Evolutionary conservation across 2,329 filamentous ascomycete species (phyloP).

Genomic region (Apiospora sp.): DNA sequence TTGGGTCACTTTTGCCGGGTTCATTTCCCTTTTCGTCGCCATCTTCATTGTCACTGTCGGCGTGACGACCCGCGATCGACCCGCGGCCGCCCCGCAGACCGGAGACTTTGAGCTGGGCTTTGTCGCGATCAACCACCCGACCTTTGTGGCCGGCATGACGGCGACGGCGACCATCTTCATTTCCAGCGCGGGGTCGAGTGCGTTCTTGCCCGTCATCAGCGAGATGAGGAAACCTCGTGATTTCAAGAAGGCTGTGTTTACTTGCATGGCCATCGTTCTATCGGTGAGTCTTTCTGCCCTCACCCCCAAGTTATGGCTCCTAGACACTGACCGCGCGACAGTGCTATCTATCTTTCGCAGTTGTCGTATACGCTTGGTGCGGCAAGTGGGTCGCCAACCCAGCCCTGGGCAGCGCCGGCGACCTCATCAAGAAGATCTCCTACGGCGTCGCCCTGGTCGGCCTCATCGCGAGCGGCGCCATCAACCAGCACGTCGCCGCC

Average conservation of each 20-base stretch:
- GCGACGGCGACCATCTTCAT: slow-evolving; percentile 66
- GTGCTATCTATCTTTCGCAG: slow-evolving; percentile 62
- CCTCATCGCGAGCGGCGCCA: slow-evolving; percentile 52
- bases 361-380: slow-evolving; percentile 69
- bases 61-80: slow-evolving; percentile 62
- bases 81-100: slow-evolving; percentile 64
- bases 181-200: slow-evolving; percentile 64
- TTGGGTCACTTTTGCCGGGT: slow-evolving; percentile 68
- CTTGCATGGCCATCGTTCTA: slow-evolving; percentile 45
- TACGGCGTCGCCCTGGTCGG: slow-evolving; percentile 67
- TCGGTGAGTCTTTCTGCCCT: slow-evolving; percentile 36
- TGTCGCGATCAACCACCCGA: slow-evolving; percentile 60
- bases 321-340: neutral
- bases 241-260: slow-evolving; percentile 65
- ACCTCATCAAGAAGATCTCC: slow-evolving; percentile 65
- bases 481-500: slow-evolving; percentile 43
- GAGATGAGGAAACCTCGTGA: slow-evolving; percentile 68
- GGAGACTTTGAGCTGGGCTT: slow-evolving; percentile 67
- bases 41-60: slow-evolving; percentile 64
- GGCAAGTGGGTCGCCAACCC: slow-evolving; percentile 70
- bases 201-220: slow-evolving; percentile 68
- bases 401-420: slow-evolving; percentile 67
- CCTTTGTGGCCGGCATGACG: slow-evolving; percentile 64
- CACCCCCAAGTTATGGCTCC: no score
- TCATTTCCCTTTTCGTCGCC: slow-evolving; percentile 63